Percentiles rank a stretch among this genome's conserved stretches.
Conservation (phyloP, 164 flowering plant species). For the Santalum album region DNA sequence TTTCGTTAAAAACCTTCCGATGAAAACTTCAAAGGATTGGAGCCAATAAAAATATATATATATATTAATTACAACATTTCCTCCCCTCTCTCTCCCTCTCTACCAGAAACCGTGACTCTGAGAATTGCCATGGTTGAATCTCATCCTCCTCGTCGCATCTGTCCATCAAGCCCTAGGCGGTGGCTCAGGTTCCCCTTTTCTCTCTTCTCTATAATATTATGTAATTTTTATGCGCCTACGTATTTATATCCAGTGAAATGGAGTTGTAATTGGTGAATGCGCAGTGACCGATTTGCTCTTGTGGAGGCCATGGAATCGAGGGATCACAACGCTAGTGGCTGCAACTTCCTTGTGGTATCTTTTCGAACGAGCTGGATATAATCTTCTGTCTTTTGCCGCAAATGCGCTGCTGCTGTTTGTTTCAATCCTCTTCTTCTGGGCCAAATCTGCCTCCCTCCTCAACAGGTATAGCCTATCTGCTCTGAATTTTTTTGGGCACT, state of each 20-base stretch:
- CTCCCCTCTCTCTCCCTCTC: too few species aligned
- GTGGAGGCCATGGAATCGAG: constrained; percentile 51
- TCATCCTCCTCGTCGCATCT: constrained; percentile 22
- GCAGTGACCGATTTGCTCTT: constrained; percentile 75
- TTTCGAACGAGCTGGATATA: constrained; percentile 62
- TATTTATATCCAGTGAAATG: neutral
- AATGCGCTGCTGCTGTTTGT: constrained; percentile 63
- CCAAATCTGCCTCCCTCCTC: constrained; percentile 74
- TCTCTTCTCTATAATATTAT: constrained; percentile 6
- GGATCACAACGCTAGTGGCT: constrained; percentile 28
- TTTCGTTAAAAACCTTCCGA: too few species aligned
- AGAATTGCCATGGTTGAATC: constrained; percentile 38
- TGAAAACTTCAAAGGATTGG: too few species aligned
- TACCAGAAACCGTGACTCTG: too few species aligned
- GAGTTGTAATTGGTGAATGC: neutral
- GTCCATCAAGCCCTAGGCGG: constrained; percentile 66
- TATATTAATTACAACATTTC: too few species aligned
- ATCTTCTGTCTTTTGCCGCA: constrained; percentile 40
- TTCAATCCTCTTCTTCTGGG: constrained; percentile 70
- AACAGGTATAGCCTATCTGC: too few species aligned
- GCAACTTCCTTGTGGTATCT: constrained; percentile 54
- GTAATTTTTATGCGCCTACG: neutral
- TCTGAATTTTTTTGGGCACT: neutral
- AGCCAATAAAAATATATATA: too few species aligned
- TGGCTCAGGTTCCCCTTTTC: constrained; percentile 47